Conservation (phyloP, 2,329 filamentous ascomycete species). For the Alternaria triticina region DNA sequence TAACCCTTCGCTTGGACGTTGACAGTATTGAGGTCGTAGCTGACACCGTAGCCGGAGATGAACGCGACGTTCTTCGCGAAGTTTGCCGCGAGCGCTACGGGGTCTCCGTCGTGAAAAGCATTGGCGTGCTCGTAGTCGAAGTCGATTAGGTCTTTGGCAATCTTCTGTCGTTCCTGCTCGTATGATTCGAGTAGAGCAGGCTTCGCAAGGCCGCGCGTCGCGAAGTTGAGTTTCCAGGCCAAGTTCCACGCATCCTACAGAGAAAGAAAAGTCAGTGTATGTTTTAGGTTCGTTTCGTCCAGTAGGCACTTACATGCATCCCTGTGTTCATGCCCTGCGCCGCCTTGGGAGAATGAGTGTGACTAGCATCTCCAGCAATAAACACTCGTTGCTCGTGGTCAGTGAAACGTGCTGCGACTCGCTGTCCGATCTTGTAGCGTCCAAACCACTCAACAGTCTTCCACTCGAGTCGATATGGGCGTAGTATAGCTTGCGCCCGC, state of each 20-base stretch:
- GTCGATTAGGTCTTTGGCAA: slow-evolving; percentile 53
- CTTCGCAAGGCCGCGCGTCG: slow-evolving; percentile 48
- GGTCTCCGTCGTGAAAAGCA: slow-evolving; percentile 66
- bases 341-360: slow-evolving; percentile 52
- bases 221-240: slow-evolving; percentile 54
- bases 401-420: slow-evolving; percentile 55
- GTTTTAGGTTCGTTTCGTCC: neutral
- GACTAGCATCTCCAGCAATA: slow-evolving; percentile 58
- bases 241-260: slow-evolving; percentile 49
- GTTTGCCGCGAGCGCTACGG: slow-evolving; percentile 68
- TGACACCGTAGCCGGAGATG: slow-evolving; percentile 74
- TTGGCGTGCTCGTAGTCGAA: slow-evolving; percentile 58
- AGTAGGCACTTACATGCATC: slow-evolving; percentile 42
- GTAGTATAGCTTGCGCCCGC: slow-evolving; percentile 59
- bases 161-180: slow-evolving; percentile 51
- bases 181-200: slow-evolving; percentile 49
- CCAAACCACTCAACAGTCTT: slow-evolving; percentile 59
- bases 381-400: slow-evolving; percentile 53
- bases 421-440: slow-evolving; percentile 58
- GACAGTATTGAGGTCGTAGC: slow-evolving; percentile 69
- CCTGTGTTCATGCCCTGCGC: slow-evolving; percentile 55
- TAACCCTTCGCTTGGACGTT: slow-evolving; percentile 63
- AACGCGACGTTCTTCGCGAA: slow-evolving; percentile 75
- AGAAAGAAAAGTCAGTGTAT: neutral
- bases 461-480: slow-evolving; percentile 55